phyloP scores from a whole-genome alignment of 2,329 filamentous ascomycete species.

The Blumeria graminis region DNA sequence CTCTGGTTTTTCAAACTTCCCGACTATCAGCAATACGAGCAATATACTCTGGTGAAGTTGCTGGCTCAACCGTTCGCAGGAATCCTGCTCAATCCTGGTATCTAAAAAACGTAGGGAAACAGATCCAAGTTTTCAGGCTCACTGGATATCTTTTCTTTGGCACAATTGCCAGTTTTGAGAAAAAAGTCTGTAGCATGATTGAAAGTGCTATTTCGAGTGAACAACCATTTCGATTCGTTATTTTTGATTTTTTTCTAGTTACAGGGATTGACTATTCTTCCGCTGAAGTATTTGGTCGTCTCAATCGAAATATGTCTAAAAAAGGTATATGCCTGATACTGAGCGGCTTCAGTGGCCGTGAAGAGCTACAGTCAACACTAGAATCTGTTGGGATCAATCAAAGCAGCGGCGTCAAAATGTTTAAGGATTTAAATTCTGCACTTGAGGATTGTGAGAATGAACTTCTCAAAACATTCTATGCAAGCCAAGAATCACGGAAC shows the following conservation, averaged over 20 bases:
- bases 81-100: slow-evolving; percentile 79
- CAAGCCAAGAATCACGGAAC: slow-evolving; percentile 35
- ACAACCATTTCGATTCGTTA: slow-evolving; percentile 66
- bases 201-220: slow-evolving; percentile 57
- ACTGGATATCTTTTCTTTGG: slow-evolving; percentile 96
- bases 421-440: slow-evolving; percentile 77
- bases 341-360: slow-evolving; percentile 55
- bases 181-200: slow-evolving; percentile 58
- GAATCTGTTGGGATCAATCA: slow-evolving; percentile 63
- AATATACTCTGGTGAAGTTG: slow-evolving; percentile 71
- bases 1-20: slow-evolving; percentile 77
- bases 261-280: slow-evolving; percentile 90
- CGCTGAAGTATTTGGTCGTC: slow-evolving; percentile 79
- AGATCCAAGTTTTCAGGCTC: slow-evolving; percentile 79
- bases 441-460: slow-evolving; percentile 91
- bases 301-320: slow-evolving; percentile 59
- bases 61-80: slow-evolving; percentile 75
- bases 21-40: slow-evolving; percentile 71
- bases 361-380: slow-evolving; percentile 52
- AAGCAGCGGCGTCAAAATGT: slow-evolving; percentile 52
- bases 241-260: slow-evolving; percentile 74
- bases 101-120: slow-evolving; percentile 58
- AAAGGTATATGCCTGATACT: slow-evolving; percentile 62
- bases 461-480: slow-evolving; percentile 59
- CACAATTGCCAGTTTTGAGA: slow-evolving; percentile 86